Base-by-base conservation (phyloP, 257 asterid genomes). In the Penstemon newberryi region DNA sequence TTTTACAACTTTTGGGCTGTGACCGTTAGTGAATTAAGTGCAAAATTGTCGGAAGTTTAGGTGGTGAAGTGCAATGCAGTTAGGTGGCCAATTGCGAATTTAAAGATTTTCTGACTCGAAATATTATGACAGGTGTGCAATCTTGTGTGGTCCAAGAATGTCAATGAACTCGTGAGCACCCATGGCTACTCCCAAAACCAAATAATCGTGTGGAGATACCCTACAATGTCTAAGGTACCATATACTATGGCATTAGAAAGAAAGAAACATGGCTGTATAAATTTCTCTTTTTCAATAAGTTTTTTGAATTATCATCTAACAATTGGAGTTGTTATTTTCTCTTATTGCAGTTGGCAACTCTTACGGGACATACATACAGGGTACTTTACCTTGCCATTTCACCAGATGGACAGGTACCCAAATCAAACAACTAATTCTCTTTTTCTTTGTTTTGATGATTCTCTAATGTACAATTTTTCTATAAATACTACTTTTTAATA, bases 101-200 rank as follows among this genome's bases (percentile, higher is more conserved):
- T 43, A 62, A 7, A 39, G 57, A 18, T 73, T 13, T 38, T 72
- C 75, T 64, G 46, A 71, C 76, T 71, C 53, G 61, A 56, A 43
- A 52, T 41, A 57, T 54, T 66, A 62, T 77, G 77, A 69, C 89
- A 93, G 99, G 99, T 93, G 5, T 90, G 99, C 89, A 93, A 92
- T 78, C 98, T 92, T 69, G 96, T 83, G 66, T 92, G 98, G 98
- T 89, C 96, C n/a, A 92, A 92, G 88, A 92, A 92, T 77, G 98
- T 92, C 61, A 92, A 92, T 72, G 98, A 92, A 75, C 87, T 92
- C n/a, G 96, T 92, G 58, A 92, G 98, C 83, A 92, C 98, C 50
- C 98, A 92, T 71, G 96, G 98, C 36, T 92, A 92, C 82, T 92
- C 98, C 11, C 96, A 92, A 65, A 92, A 92, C 86, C 98, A 92